Base-by-base conservation (phyloP, 108 stramenopile species). In the Skeletonema grethae region DNA sequence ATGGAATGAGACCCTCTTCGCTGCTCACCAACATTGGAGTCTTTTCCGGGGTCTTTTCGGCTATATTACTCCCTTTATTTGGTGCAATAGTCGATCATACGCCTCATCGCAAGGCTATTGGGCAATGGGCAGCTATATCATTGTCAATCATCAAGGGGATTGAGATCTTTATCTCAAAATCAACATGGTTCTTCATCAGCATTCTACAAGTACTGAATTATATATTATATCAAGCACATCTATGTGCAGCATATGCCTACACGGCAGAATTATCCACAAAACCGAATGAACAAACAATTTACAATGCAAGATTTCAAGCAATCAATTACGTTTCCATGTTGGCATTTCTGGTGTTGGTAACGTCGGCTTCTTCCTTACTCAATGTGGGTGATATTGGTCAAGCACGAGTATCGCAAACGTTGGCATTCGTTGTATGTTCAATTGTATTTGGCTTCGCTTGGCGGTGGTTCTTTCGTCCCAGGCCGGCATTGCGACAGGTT, bases 71-170 rank as follows among this genome's bases (percentile, higher is more conserved):
- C 2, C 77, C 77, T 3, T 29, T 68, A 29, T 70, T 79, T 25
- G 77, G 77, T 6, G 30, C 72, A 3, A 68, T 79, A 22, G 62
- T 79, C 9, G 77, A 79, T 39, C 77, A 79, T 31, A 71, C 77
- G 12, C 39, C 61, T 3, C 59, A 60, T 20, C 64, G 77, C 15
- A 66, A 68, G 30, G 43, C 24, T 5, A 53, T 71, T n/a, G 77
- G 77, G 24, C 66, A 60, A 28, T 24, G 18, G 13, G 63, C 73
- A n/a, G 72, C 72, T 16, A 22, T 41, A 1, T 10, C 73, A 2
- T 58, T 79, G 8, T 31, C 62, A 7, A n/a, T 60, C 16, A 24
- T 79, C 67, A 70, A 71, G 66, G 70, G 69, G 11, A 20, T 71
- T 46, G 72, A 71, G 38, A 53, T 65, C 4, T 79, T 73, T 50